These are phyloP conservation scores for Saturnispora galanensis DNA, from an alignment of 805 yeast species.

Conservation along the genomic window DNA sequence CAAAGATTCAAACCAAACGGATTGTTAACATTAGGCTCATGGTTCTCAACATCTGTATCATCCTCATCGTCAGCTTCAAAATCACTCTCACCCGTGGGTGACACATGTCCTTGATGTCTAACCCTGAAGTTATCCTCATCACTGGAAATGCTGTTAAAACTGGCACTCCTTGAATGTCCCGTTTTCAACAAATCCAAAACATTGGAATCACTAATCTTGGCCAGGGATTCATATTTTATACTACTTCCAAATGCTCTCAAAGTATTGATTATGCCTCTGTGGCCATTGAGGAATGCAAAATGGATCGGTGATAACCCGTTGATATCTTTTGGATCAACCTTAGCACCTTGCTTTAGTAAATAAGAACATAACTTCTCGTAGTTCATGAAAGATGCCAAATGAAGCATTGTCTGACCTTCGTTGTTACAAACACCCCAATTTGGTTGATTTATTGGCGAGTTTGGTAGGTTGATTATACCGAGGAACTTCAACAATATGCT, in stretches of 20 bases:
- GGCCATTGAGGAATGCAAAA: conserved; percentile 71
- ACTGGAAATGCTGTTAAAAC: conserved; percentile 4
- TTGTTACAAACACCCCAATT: conserved; percentile 74
- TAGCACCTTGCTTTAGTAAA: conserved; percentile 53
- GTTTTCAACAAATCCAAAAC: conserved; percentile 27
- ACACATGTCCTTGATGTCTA: too few species aligned
- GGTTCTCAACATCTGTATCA: conserved; percentile 7
- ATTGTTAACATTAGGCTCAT: conserved; percentile 13
- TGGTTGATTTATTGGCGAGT: conserved; percentile 48
- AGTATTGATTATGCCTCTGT: conserved; percentile 52
- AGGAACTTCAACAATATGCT: conserved; percentile 41
- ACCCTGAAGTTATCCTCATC: conserved; percentile 1
- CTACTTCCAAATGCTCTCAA: conserved; percentile 38
- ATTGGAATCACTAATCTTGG: conserved; percentile 33
- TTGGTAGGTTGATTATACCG: conserved; percentile 54
- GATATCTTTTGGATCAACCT: conserved; percentile 62
- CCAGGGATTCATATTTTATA: conserved; percentile 43
- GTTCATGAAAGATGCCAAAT: conserved; percentile 72
- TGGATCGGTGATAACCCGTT: conserved; percentile 85
- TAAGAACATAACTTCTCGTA: conserved; percentile 52
- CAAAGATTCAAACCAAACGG: conserved; percentile 22
- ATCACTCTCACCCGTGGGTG: too few species aligned
- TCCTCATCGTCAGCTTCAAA: conserved; percentile 9
- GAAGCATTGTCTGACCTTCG: conserved; percentile 84
- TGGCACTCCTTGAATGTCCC: conserved; percentile 8